Percentiles rank a stretch among this genome's conserved stretches.
Evolutionary conservation across 73 alveolate genomes (phyloP).

Genomic region (Symbiodinium natans): DNA sequence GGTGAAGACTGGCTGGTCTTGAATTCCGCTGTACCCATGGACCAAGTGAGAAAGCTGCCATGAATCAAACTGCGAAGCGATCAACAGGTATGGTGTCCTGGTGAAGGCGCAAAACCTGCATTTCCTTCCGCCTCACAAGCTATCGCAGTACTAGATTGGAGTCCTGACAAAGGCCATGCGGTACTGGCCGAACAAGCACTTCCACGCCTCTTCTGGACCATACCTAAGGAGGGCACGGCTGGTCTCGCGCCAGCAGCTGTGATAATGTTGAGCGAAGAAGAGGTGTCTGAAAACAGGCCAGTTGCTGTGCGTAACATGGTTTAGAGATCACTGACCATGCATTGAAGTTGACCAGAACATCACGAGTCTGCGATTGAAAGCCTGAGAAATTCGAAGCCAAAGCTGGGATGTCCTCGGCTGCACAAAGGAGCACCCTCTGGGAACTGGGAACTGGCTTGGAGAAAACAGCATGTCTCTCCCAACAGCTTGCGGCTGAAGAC

Average conservation of each 20-base stretch:
- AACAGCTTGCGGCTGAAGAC: too few relatives aligned
- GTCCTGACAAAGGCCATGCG: constrained; percentile 81
- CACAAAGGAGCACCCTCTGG: too few relatives aligned
- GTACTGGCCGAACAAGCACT: constrained; percentile 78
- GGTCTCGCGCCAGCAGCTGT: neutral
- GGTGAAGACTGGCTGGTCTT: constrained; percentile 11
- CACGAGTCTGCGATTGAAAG: constrained; percentile 15
- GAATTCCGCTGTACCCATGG: constrained; percentile 62
- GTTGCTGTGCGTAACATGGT: neutral
- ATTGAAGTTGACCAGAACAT: constrained; percentile 51
- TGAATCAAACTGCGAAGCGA: constrained; percentile 63
- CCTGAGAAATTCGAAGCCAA: constrained; percentile 32
- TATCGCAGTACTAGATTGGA: too few relatives aligned
- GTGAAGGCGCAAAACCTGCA: neutral
- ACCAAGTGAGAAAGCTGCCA: constrained; percentile 76
- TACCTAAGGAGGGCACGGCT: constrained; percentile 3
- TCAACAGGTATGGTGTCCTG: constrained; percentile 62
- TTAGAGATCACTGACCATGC: constrained; percentile 40
- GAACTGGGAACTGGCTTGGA: too few relatives aligned
- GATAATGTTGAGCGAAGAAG: neutral
- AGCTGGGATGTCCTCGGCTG: constrained; percentile 17
- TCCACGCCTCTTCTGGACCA: constrained; percentile 38
- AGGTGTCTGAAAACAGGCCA: neutral
- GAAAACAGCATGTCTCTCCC: too few relatives aligned
- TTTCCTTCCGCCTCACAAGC: too few relatives aligned